Conservation (phyloP, 805 yeast species). For the Diddensiella santjacobensis region DNA sequence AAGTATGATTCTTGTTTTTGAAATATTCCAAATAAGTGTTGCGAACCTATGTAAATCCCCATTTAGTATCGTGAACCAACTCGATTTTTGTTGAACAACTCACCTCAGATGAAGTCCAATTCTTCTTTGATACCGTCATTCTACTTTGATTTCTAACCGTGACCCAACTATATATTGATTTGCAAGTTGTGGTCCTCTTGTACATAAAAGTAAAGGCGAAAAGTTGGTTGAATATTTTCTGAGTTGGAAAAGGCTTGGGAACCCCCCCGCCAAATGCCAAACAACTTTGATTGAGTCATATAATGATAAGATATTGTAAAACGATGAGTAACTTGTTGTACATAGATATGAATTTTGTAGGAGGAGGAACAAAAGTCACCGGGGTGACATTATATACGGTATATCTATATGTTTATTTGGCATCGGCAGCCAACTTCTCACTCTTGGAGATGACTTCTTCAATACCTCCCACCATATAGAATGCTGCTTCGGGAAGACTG, state of each 20-base stretch:
- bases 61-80: neutral
- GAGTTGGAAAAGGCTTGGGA: neutral
- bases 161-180: neutral
- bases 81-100: neutral
- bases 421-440: conserved; percentile 77
- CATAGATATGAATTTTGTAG: neutral
- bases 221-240: neutral
- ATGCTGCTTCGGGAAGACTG: conserved; percentile 97
- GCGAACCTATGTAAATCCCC: conserved; percentile 51
- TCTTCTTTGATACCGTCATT: conserved; percentile 1
- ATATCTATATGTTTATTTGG: conserved; percentile 9
- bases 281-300: no score
- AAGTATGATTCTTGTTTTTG: conserved; percentile 62
- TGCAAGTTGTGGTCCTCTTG: neutral
- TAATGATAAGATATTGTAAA: no score
- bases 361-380: neutral
- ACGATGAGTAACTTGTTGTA: neutral
- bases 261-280: neutral
- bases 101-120: conserved; percentile 7
- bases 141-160: neutral
- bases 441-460: conserved; percentile 99
- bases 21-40: conserved; percentile 81
- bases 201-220: neutral
- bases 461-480: conserved; percentile 99
- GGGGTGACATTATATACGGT: neutral